Evolutionary conservation across 352 stramenopile species (phyloP), one percentile per base, ranked within the genome.

Genomic region (Phytopythium boreale): DNA sequence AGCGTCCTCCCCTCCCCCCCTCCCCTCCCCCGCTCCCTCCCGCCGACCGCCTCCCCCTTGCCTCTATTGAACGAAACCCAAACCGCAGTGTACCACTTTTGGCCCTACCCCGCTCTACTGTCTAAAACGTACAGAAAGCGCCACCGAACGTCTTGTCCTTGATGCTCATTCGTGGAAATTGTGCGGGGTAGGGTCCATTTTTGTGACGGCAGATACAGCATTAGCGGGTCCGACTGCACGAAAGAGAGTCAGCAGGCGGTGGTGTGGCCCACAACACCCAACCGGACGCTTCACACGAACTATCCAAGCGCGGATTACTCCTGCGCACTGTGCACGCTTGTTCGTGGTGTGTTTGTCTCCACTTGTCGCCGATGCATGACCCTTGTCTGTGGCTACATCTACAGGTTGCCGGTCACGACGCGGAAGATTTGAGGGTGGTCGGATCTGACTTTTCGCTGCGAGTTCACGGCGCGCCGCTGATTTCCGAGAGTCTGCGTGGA

Each of bases 401-500:
- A 12, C 14, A 12, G 2, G 3, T 39, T 14, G 34, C 10, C 34
- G 34, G 10, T 14, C 34, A 46, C 15, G 39, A n/a, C 15, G 15
- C 39, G 49, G 14, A 56, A 15, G 34, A 39, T 39, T 39, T 24
- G 49, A 17, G 26, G 20, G 49, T 20, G 49, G n/a, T 20, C 9
- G 47, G 26, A 34, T n/a, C 14, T 37, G 49, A 29, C 49, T 20
- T 20, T 7, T 27, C 47, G 9, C 15, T 4, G 12, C 24, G 49
- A 56, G 64, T 69, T 59, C 59, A 63, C 36, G 22, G 29, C 14
- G 19, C 19, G n/a, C 57, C 59, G 63, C 70, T 74, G 67, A 47
- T 60, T 59, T 50, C 39, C 36, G 56, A 11, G 71, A 66, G 39
- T 14, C 31, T 43, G 75, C 65, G 53, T 20, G 53, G 47, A 76